Conservation (phyloP, 805 yeast genomes). For the Starmerella stigmatis region DNA sequence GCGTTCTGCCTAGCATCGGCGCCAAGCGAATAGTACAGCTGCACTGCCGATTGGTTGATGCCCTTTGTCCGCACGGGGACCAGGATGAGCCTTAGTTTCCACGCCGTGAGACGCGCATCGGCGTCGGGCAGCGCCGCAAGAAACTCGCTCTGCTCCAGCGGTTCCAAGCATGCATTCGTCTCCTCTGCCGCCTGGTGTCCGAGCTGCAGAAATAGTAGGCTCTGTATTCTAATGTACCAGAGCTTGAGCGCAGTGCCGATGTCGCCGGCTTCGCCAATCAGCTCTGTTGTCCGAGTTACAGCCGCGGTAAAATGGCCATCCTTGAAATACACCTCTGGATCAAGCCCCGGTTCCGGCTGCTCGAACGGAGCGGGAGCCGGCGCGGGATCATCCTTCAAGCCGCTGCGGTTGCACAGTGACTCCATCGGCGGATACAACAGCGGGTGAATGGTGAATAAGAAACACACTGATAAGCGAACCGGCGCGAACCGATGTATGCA, state of each 20-base stretch:
- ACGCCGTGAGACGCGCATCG: conserved; percentile 25
- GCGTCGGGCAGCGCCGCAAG: conserved; percentile 20
- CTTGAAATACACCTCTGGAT: conserved; percentile 18
- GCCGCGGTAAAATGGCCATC: conserved; percentile 25
- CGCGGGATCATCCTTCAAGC: neutral
- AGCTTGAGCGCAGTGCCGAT: conserved; percentile 22
- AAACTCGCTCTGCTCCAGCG: conserved; percentile 15
- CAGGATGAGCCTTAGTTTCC: conserved; percentile 30
- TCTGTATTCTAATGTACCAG: conserved; percentile 28
- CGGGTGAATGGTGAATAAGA: too few species aligned
- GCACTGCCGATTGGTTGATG: conserved; percentile 29
- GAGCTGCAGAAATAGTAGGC: conserved; percentile 26
- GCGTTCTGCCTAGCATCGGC: conserved; percentile 29
- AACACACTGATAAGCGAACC: conserved; percentile 1
- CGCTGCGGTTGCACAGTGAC: neutral
- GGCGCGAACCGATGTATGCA: too few species aligned
- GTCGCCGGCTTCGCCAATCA: conserved; percentile 14
- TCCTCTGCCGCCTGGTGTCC: conserved; percentile 28
- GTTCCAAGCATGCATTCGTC: conserved; percentile 26
- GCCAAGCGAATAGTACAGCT: conserved; percentile 29
- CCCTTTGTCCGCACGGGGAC: conserved; percentile 30
- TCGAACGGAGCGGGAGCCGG: conserved; percentile 2
- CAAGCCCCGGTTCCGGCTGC: neutral
- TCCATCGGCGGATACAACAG: neutral
- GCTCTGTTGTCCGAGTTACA: conserved; percentile 22